Percentiles rank a stretch among this genome's conserved stretches.
Evolutionary conservation across 2,329 filamentous ascomycete genomes (phyloP).

Genomic region (Aspergillus sergii): DNA sequence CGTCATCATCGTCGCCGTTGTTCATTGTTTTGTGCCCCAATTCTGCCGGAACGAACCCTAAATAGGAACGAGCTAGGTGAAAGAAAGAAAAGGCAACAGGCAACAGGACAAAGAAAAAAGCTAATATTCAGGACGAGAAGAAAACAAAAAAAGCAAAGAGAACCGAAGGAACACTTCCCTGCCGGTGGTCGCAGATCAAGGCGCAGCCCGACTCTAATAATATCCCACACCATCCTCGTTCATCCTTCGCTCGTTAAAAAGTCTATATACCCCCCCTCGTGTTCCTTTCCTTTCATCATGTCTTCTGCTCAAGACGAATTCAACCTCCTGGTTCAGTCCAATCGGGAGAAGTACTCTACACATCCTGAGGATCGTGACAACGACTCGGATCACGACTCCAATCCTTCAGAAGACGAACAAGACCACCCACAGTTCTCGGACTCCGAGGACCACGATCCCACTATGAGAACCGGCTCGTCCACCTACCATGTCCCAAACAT

Average conservation of each 20-base stretch:
- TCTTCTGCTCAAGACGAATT: constrained; percentile 51
- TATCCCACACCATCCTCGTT: constrained; percentile 14
- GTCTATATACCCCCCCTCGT: constrained; percentile 11
- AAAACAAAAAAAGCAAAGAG: neutral
- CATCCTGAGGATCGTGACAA: constrained; percentile 49
- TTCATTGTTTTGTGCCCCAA: neutral
- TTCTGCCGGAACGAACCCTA: neutral
- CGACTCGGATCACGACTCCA: constrained; percentile 31
- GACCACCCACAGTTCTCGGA: constrained; percentile 37
- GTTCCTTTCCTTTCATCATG: constrained; percentile 36
- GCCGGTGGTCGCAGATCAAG: constrained; percentile 16
- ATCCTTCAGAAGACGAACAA: constrained; percentile 25
- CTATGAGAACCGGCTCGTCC: constrained; percentile 39
- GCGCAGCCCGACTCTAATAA: constrained; percentile 13
- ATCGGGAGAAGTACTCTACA: constrained; percentile 35
- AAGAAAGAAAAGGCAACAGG: neutral
- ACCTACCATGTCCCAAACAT: constrained; percentile 50
- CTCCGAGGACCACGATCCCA: constrained; percentile 34
- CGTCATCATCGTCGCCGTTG: constrained; percentile 4
- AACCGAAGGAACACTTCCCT: constrained; percentile 4
- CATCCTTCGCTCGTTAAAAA: constrained; percentile 17
- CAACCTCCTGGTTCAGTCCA: constrained; percentile 44
- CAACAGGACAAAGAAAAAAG: neutral
- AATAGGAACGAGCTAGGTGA: neutral
- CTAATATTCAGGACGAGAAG: neutral